Evolutionary conservation across 2,329 filamentous ascomycete species (phyloP), one percentile per base, ranked within the genome.

Genomic region (Rutstroemia sp.): DNA sequence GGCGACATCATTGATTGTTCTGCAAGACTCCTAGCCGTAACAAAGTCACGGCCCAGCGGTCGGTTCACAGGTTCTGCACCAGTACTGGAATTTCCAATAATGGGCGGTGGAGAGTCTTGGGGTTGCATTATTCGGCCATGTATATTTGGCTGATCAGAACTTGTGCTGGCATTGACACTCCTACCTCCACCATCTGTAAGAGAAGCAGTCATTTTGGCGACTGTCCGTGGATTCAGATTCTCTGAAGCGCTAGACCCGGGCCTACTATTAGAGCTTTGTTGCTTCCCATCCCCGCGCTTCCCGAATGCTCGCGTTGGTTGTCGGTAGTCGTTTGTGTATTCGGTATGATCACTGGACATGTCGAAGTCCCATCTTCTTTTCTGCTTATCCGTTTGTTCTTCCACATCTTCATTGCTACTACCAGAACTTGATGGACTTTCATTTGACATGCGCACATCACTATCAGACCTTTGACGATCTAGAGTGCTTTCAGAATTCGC

Each of bases 301-400:
- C 16, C 34, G 14, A 16, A 14, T 17, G 16, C 25, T 17, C 9
- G 41, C 5, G 4, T 6, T 44, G 5, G 23, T n/a, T 5, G 14
- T 27, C 21, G 16, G 19, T 44, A 47, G 48, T 45, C 54, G 49
- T 82, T 80, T 7, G 73, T 58, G 5, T 70, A 66, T 30, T 66
- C 62, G 21, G 77, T 78, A 17, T 81, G 65, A 1, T 60, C 60
- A 37, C 73, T 73, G 50, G 83, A 82, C 17, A 74, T 68, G n/a
- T 71, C 63, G 2, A 81, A 60, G 0, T 82, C 46, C 65, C 65
- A 66, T 44, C 60, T 63, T 10, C 51, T 42, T 57, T 55, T 57
- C 10, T 52, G 39, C 4, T 4, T 41, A 16, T 39, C 38, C 7
- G 16, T 48, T 7, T 30, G 14, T n/a, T 52, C 50, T 6, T 56